Evolutionary conservation across 805 yeast genomes (phyloP).

Genomic region (Yamadazyma endophytica): DNA sequence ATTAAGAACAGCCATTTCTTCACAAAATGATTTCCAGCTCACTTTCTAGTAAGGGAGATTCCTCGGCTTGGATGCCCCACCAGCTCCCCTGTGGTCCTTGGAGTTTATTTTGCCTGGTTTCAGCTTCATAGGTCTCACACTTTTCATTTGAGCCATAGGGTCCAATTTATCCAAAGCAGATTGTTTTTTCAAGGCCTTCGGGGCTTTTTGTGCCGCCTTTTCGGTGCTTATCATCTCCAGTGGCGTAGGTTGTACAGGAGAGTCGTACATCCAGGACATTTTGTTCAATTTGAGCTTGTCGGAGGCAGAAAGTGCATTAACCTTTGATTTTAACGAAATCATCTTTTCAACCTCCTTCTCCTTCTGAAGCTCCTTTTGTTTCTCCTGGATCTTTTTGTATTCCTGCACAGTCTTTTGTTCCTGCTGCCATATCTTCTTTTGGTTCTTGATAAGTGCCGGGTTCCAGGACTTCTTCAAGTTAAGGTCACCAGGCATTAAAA

Average conservation of each 20-base stretch:
- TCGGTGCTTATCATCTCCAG: too few species aligned
- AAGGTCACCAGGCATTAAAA: constrained; percentile 65
- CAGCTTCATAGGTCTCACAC: neutral
- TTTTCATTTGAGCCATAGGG: constrained; percentile 4
- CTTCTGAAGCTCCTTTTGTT: constrained; percentile 58
- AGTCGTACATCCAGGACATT: constrained; percentile 86
- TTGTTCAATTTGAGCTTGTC: constrained; percentile 40
- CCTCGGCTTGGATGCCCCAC: neutral
- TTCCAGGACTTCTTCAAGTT: constrained; percentile 96
- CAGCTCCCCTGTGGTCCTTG: constrained; percentile 1
- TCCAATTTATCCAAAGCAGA: constrained; percentile 5
- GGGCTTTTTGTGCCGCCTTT: constrained; percentile 3
- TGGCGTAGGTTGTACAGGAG: too few species aligned
- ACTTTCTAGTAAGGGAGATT: too few species aligned
- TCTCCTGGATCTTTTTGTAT: constrained; percentile 56
- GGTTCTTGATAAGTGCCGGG: constrained; percentile 82
- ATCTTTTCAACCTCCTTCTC: constrained; percentile 61
- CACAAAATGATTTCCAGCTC: too few species aligned
- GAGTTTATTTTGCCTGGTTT: constrained; percentile 1
- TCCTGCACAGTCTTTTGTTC: constrained; percentile 80
- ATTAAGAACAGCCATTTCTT: too few species aligned
- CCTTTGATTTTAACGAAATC: constrained; percentile 41
- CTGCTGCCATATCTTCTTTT: constrained; percentile 74
- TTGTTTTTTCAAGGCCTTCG: neutral
- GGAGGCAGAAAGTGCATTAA: constrained; percentile 22